Percentiles rank a stretch among this genome's conserved stretches.
Conservation (phyloP, 352 stramenopile genomes). For the Phytophthora agathidicida region DNA sequence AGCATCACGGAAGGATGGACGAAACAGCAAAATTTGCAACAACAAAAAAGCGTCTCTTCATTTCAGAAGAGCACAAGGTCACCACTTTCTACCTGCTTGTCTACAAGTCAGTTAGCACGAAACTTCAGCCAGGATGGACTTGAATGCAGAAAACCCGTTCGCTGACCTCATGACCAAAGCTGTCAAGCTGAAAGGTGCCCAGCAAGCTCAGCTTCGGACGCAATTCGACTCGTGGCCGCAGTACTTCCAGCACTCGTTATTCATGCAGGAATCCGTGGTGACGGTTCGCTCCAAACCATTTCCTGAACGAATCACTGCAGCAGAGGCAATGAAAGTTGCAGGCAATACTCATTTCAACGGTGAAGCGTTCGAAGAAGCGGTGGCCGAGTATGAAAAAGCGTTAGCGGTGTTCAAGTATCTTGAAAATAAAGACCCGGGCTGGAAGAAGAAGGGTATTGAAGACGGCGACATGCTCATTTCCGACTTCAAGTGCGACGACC, state of each 20-base stretch:
- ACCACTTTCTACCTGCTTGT: not conserved
- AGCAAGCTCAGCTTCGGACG: conserved; percentile 80
- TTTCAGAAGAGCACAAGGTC: not conserved
- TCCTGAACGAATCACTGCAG: conserved; percentile 55
- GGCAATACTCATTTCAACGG: conserved; percentile 69
- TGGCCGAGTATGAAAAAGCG: conserved; percentile 85
- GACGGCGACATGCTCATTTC: conserved; percentile 70
- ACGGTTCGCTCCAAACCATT: conserved; percentile 52
- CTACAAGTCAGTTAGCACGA: not conserved
- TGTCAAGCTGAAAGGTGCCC: conserved; percentile 84
- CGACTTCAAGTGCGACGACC: conserved; percentile 60
- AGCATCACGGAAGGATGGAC: no score
- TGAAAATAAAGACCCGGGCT: conserved; percentile 78
- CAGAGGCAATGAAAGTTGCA: conserved; percentile 67
- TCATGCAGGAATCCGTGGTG: conserved; percentile 82
- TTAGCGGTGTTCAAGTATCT: conserved; percentile 85
- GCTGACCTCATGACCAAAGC: conserved; percentile 86
- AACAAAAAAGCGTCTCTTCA: conserved; percentile 38
- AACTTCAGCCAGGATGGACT: conserved; percentile 46
- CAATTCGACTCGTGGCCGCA: conserved; percentile 80
- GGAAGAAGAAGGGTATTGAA: conserved; percentile 90
- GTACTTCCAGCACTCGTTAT: conserved; percentile 89
- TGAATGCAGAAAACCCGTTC: conserved; percentile 76
- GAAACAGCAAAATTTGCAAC: no score
- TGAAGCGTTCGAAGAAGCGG: conserved; percentile 64